A percentile compares a stretch with the other conserved stretches of the same genome.
Conservation (phyloP, 768 basidiomycete species). For the Multifurca ochricompacta region DNA sequence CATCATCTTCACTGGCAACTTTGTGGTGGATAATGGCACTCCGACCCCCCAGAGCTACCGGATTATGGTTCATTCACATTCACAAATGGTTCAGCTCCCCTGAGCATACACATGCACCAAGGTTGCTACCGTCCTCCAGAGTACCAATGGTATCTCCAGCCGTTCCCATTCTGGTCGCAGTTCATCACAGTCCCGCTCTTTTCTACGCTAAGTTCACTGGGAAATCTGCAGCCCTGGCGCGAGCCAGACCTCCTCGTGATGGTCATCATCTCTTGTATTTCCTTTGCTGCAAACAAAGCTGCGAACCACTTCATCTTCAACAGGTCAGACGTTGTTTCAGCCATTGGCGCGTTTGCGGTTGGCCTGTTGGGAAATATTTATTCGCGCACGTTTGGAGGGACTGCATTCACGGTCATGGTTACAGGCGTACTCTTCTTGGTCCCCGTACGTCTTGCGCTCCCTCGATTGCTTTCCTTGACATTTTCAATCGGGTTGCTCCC, state of each 20-base stretch:
- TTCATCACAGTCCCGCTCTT: constrained; percentile 72
- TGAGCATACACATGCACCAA: constrained; percentile 40
- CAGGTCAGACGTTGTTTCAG: constrained; percentile 76
- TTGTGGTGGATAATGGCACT: constrained; percentile 51
- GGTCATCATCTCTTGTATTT: constrained; percentile 76
- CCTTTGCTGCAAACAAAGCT: constrained; percentile 72
- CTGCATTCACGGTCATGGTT: constrained; percentile 87
- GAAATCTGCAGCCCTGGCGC: constrained; percentile 69
- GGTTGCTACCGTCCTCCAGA: constrained; percentile 64
- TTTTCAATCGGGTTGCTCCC: background rate
- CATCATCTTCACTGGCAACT: constrained; percentile 54
- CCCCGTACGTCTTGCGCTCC: constrained; percentile 46
- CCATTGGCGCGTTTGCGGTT: constrained; percentile 78
- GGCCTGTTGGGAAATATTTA: constrained; percentile 75
- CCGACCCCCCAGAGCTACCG: constrained; percentile 35
- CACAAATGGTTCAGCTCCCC: constrained; percentile 42
- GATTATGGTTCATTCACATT: constrained; percentile 60
- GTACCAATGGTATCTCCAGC: constrained; percentile 73
- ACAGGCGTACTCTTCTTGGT: constrained; percentile 83
- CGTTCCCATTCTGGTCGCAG: constrained; percentile 71
- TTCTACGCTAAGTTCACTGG: constrained; percentile 61
- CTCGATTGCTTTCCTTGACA: background rate
- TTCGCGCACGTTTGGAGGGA: constrained; percentile 75
- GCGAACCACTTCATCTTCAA: constrained; percentile 83
- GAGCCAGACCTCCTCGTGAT: constrained; percentile 71